phyloP scores from a whole-genome alignment of 148 eudicot genomes.

The Talinum fruticosum region DNA sequence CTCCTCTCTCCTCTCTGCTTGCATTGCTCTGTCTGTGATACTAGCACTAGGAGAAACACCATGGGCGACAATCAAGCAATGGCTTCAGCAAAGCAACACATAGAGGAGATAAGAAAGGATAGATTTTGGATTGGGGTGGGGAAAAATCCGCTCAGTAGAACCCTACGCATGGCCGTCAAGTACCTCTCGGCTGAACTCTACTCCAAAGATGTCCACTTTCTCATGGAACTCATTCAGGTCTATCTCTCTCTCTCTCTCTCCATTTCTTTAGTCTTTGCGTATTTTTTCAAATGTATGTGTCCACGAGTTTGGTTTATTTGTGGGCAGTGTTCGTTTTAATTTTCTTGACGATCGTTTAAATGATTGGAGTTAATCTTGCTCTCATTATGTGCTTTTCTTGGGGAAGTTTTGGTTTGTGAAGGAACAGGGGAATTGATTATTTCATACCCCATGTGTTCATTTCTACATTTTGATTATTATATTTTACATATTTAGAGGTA shows the following conservation, averaged over 20 bases:
- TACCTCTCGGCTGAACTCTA: constrained; percentile 62
- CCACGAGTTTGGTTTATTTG: background rate
- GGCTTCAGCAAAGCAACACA: constrained; percentile 38
- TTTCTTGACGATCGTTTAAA: no score
- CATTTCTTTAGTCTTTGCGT: no score
- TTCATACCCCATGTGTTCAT: no score
- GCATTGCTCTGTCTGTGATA: background rate
- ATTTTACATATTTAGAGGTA: no score
- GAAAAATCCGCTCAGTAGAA: constrained; percentile 33
- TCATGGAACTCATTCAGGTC: constrained; percentile 77
- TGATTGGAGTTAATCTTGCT: background rate
- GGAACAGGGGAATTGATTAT: background rate
- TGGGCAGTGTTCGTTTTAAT: background rate
- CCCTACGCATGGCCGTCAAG: constrained; percentile 48
- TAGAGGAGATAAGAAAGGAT: constrained; percentile 47
- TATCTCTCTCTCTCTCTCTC: background rate
- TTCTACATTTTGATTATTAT: no score
- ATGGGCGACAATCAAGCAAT: background rate
- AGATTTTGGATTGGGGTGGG: constrained; percentile 55
- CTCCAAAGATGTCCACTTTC: constrained; percentile 59
- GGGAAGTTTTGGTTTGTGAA: background rate
- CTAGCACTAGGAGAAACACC: background rate
- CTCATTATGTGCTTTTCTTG: background rate
- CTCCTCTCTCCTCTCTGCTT: background rate
- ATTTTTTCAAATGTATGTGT: background rate